These are phyloP conservation scores for Kernera saxatilis DNA, from an alignment of 345 rosid species.

Conservation along the genomic window DNA sequence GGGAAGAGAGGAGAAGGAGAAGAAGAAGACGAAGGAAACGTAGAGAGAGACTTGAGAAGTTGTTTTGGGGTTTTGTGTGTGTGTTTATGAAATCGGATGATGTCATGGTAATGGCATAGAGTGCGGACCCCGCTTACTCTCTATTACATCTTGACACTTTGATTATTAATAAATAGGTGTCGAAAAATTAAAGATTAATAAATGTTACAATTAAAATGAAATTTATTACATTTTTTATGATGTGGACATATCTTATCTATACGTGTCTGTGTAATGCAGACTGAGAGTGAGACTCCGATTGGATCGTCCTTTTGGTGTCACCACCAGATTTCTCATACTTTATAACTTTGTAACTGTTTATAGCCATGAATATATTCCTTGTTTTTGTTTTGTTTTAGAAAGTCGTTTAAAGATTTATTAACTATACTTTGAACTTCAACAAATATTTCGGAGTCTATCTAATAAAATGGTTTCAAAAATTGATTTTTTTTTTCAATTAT, in stretches of 20 bases:
- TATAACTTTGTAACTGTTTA: background rate
- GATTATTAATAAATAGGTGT: no score
- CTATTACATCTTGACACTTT: background rate
- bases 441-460: background rate
- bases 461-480: background rate
- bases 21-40: constrained; percentile 17
- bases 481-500: background rate
- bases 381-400: background rate
- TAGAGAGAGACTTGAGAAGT: constrained; percentile 20
- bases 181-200: no score
- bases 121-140: constrained; percentile 17
- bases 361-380: background rate
- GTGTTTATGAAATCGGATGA: constrained; percentile 23
- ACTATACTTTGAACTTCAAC: no score
- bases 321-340: background rate
- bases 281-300: background rate
- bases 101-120: constrained; percentile 18
- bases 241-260: constrained; percentile 3
- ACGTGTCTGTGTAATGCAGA: constrained; percentile 2
- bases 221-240: background rate
- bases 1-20: constrained; percentile 4
- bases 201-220: background rate
- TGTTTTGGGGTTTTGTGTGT: constrained; percentile 7
- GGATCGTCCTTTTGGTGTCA: background rate
- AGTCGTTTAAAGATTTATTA: no score